These are phyloP conservation scores for Eudorina sp. DNA, from an alignment of 139 green algal genomes.

Conservation along the genomic window DNA sequence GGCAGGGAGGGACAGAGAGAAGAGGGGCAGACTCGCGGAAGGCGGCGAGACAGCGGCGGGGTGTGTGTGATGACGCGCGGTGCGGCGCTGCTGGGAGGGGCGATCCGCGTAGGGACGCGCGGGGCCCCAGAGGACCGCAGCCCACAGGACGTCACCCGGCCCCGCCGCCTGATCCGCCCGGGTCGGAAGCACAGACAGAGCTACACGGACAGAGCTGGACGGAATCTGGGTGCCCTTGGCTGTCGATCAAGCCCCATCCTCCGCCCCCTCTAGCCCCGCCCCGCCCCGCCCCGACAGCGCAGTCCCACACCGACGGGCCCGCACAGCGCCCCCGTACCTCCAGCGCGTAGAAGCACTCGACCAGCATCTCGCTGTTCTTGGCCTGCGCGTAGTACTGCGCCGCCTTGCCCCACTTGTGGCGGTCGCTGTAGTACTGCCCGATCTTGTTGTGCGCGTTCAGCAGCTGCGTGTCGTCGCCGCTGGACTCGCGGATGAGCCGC, in stretches of 20 bases:
- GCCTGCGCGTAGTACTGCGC: constrained; percentile 82
- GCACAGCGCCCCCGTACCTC: constrained; percentile 49
- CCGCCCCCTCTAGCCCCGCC: neutral
- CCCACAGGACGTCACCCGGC: too few relatives aligned
- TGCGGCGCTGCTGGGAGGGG: too few relatives aligned
- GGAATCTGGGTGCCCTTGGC: too few relatives aligned
- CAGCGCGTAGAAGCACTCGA: constrained; percentile 82
- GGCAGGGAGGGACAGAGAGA: neutral
- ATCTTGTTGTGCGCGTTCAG: constrained; percentile 81
- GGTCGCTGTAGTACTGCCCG: constrained; percentile 85
- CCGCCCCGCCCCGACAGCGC: neutral
- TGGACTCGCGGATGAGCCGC: constrained; percentile 67
- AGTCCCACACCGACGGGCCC: neutral
- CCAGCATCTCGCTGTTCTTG: constrained; percentile 82
- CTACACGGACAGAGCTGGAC: too few relatives aligned
- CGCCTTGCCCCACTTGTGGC: constrained; percentile 84
- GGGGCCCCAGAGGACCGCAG: too few relatives aligned
- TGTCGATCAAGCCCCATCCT: too few relatives aligned
- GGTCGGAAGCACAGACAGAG: too few relatives aligned
- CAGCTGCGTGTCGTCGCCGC: constrained; percentile 75
- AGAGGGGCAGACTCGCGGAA: too few relatives aligned
- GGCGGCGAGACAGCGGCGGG: too few relatives aligned
- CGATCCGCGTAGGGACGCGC: too few relatives aligned
- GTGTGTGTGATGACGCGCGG: too few relatives aligned
- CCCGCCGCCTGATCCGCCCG: too few relatives aligned